Evolutionary conservation across 495 filamentous ascomycete species (phyloP).

Genomic region (Amphirosellinia nigrospora): DNA sequence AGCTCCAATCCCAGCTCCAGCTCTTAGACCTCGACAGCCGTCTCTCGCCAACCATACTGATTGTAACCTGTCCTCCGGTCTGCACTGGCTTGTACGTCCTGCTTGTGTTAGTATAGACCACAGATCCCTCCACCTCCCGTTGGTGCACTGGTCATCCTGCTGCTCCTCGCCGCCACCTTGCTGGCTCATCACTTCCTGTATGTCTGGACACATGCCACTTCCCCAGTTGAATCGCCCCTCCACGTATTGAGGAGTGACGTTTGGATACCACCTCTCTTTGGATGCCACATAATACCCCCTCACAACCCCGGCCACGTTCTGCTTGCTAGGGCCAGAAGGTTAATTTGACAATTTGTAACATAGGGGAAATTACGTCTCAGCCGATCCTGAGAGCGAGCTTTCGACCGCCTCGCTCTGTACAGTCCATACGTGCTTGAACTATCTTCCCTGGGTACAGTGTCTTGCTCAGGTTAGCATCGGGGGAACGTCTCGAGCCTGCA

Average conservation of each 20-base stretch:
- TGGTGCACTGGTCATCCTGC: conserved; percentile 2
- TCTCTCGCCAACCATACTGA: not conserved
- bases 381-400: not conserved
- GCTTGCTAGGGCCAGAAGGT: conserved; percentile 17
- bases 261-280: conserved; percentile 1
- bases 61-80: not conserved
- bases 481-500: not conserved
- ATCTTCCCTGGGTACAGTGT: not conserved
- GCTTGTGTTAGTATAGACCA: conserved; percentile 1
- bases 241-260: conserved; percentile 11
- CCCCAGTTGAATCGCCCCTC: conserved; percentile 4
- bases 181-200: conserved; percentile 21
- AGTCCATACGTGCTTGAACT: not conserved
- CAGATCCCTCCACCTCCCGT: not conserved
- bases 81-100: conserved; percentile 12
- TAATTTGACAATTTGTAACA: conserved; percentile 15
- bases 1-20: not conserved
- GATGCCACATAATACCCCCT: conserved; percentile 15
- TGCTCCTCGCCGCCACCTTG: conserved; percentile 17
- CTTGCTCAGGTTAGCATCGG: not conserved
- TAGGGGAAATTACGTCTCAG: conserved; percentile 5
- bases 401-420: conserved; percentile 5
- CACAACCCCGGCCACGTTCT: conserved; percentile 13
- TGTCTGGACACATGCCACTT: conserved; percentile 24
- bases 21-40: not conserved